These are phyloP conservation scores for Massarina eburnea DNA, from an alignment of 2,329 filamentous ascomycete genomes.

Conservation along the genomic window DNA sequence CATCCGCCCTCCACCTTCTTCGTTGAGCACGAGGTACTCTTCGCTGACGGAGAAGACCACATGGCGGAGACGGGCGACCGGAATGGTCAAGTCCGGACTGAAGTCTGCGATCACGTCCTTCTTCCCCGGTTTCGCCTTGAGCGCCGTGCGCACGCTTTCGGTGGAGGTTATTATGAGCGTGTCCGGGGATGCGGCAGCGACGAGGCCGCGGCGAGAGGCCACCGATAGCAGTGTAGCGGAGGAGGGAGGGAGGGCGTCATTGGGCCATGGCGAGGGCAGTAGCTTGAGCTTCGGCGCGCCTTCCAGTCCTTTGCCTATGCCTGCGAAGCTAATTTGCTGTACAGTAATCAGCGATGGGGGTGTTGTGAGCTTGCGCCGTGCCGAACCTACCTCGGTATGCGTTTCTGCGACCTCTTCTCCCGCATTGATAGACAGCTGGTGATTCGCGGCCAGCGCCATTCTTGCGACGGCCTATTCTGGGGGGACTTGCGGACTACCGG, in stretches of 20 bases:
- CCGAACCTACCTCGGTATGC: slow-evolving; percentile 69
- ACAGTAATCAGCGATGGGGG: slow-evolving; percentile 12
- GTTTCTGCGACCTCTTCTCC: slow-evolving; percentile 75
- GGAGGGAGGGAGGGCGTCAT: slow-evolving; percentile 67
- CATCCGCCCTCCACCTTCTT: slow-evolving; percentile 77
- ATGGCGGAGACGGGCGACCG: slow-evolving; percentile 79
- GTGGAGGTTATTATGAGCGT: slow-evolving; percentile 75
- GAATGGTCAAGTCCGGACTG: slow-evolving; percentile 70
- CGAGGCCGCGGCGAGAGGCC: slow-evolving; percentile 74
- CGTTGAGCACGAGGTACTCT: slow-evolving; percentile 77
- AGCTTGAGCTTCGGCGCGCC: slow-evolving; percentile 81
- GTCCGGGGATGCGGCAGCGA: slow-evolving; percentile 86
- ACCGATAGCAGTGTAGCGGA: slow-evolving; percentile 83
- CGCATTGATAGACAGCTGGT: slow-evolving; percentile 48
- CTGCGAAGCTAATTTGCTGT: slow-evolving; percentile 75
- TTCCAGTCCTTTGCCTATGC: slow-evolving; percentile 56
- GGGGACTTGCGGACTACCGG: slow-evolving; percentile 23
- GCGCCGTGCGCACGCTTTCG: slow-evolving; percentile 74
- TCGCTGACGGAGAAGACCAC: slow-evolving; percentile 91
- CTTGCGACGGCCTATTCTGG: no score
- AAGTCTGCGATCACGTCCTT: slow-evolving; percentile 70
- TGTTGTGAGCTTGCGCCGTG: neutral
- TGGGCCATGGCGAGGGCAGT: slow-evolving; percentile 75
- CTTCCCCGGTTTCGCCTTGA: slow-evolving; percentile 57
- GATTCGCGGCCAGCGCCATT: slow-evolving; percentile 65